These are phyloP conservation scores for Cercospora nicotianae DNA, from an alignment of 2,329 filamentous ascomycete genomes.

Conservation along the genomic window DNA sequence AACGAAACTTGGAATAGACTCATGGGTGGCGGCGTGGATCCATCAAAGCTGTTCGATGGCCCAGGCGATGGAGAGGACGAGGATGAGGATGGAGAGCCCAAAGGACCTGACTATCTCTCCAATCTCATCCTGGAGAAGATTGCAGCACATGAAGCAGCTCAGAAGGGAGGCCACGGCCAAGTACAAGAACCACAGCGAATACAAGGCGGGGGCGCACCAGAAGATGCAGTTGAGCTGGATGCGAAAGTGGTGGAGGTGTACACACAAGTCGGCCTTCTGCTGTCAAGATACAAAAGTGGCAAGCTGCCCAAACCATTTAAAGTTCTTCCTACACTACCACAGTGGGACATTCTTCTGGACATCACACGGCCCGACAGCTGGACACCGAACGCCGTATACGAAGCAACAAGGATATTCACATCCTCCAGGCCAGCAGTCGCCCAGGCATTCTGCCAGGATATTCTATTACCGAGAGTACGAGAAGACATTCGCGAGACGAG, in stretches of 20 bases:
- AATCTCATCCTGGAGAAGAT: slow-evolving; percentile 95
- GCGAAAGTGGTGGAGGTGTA: slow-evolving; percentile 94
- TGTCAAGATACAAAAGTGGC: slow-evolving; percentile 93
- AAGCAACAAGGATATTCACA: slow-evolving; percentile 89
- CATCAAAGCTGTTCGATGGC: slow-evolving; percentile 65
- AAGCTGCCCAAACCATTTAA: slow-evolving; percentile 97
- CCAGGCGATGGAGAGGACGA: slow-evolving; percentile 56
- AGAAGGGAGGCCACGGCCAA: slow-evolving; percentile 52
- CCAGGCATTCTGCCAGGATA: slow-evolving; percentile 80
- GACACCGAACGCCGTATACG: slow-evolving; percentile 81
- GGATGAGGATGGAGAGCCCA: slow-evolving; percentile 33
- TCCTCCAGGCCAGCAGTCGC: slow-evolving; percentile 77
- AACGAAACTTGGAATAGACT: slow-evolving; percentile 90
- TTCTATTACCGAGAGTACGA: slow-evolving; percentile 86
- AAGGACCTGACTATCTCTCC: slow-evolving; percentile 67
- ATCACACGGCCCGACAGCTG: slow-evolving; percentile 78
- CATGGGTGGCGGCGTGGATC: slow-evolving; percentile 67
- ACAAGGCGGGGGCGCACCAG: slow-evolving; percentile 57
- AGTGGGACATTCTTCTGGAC: slow-evolving; percentile 85
- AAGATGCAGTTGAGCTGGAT: slow-evolving; percentile 83
- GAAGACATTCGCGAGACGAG: slow-evolving; percentile 92
- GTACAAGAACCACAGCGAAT: slow-evolving; percentile 60
- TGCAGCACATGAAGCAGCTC: slow-evolving; percentile 77
- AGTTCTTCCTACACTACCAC: slow-evolving; percentile 85
- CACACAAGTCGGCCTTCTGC: slow-evolving; percentile 83